phyloP scores from a whole-genome alignment of 2,329 filamentous ascomycete species.

The Helminthosporium solani region DNA sequence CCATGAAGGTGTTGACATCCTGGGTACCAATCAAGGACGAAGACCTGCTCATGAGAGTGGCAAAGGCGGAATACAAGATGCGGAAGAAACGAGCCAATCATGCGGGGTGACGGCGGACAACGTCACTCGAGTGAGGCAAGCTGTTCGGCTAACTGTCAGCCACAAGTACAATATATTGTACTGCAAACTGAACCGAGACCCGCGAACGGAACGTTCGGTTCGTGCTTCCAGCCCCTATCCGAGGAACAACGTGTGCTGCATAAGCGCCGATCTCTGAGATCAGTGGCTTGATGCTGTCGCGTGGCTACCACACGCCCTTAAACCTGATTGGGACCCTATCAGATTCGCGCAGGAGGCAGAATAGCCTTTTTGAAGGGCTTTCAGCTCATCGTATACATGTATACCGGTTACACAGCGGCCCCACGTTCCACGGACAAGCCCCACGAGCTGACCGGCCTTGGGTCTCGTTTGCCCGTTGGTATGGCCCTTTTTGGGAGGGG shows the following conservation, averaged over 20 bases:
- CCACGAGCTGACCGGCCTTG: neutral
- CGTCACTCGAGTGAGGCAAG: conserved; percentile 11
- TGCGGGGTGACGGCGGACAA: conserved; percentile 19
- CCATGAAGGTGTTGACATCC: conserved; percentile 94
- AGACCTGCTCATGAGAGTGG: conserved; percentile 87
- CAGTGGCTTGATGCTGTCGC: conserved; percentile 37
- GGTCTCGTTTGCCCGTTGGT: neutral
- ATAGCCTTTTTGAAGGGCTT: too few species aligned
- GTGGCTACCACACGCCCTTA: conserved; percentile 21
- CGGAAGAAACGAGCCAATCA: conserved; percentile 52
- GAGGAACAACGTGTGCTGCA: conserved; percentile 23
- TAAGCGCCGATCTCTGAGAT: conserved; percentile 33
- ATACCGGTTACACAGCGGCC: neutral
- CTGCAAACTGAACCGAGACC: too few species aligned
- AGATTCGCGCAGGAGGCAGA: too few species aligned
- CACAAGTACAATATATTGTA: conserved; percentile 13
- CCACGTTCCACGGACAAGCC: conserved; percentile 12
- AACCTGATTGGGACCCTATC: conserved; percentile 15
- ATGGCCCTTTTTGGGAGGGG: conserved; percentile 2
- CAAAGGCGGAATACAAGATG: conserved; percentile 81
- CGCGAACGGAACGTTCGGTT: conserved; percentile 14
- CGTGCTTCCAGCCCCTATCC: conserved; percentile 26
- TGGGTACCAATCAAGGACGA: conserved; percentile 95
- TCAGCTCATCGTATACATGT: too few species aligned
- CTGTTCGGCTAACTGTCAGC: conserved; percentile 12